A percentile compares a stretch with the other conserved stretches of the same genome.
Evolutionary conservation across 768 basidiomycete species (phyloP).

Genomic region (Lanmaoa pseudosensibilis): DNA sequence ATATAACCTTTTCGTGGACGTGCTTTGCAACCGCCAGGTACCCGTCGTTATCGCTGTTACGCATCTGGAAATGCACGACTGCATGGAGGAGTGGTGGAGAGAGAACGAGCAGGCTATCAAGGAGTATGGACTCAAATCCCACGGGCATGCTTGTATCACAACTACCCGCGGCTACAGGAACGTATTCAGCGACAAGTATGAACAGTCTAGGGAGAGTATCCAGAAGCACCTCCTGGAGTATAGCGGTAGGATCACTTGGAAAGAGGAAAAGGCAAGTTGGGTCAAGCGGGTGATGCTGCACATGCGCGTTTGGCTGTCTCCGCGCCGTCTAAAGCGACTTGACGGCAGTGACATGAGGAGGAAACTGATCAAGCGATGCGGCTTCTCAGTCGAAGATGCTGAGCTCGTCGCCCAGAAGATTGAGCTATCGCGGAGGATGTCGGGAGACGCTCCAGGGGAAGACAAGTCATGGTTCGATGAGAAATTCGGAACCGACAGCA

Average conservation of each 20-base stretch:
- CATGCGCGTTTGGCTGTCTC: conserved; percentile 26
- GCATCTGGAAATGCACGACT: conserved; percentile 34
- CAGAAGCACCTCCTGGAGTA: conserved; percentile 18
- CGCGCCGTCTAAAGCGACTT: conserved; percentile 12
- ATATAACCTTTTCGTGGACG: conserved; percentile 37
- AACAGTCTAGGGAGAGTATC: conserved; percentile 30
- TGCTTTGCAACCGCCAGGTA: conserved; percentile 37
- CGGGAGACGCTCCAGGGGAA: conserved; percentile 11
- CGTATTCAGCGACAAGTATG: conserved; percentile 33
- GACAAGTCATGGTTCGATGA: conserved; percentile 22
- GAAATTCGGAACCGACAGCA: conserved; percentile 9
- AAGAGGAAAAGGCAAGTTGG: conserved; percentile 27
- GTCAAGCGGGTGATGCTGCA: conserved; percentile 26
- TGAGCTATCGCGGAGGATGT: conserved; percentile 8
- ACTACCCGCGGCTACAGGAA: conserved; percentile 27
- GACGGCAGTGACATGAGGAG: conserved; percentile 15
- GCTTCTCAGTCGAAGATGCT: conserved; percentile 23
- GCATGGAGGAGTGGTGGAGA: conserved; percentile 42
- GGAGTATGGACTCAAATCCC: conserved; percentile 33
- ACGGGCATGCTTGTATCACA: conserved; percentile 43
- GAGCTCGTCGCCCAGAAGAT: conserved; percentile 20
- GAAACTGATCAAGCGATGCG: conserved; percentile 26
- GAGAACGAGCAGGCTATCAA: conserved; percentile 36
- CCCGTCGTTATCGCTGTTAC: conserved; percentile 37
- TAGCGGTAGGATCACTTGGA: conserved; percentile 20